Evolutionary conservation across 1,284 basidiomycete genomes (phyloP).

Genomic region (Moniliella sp.): DNA sequence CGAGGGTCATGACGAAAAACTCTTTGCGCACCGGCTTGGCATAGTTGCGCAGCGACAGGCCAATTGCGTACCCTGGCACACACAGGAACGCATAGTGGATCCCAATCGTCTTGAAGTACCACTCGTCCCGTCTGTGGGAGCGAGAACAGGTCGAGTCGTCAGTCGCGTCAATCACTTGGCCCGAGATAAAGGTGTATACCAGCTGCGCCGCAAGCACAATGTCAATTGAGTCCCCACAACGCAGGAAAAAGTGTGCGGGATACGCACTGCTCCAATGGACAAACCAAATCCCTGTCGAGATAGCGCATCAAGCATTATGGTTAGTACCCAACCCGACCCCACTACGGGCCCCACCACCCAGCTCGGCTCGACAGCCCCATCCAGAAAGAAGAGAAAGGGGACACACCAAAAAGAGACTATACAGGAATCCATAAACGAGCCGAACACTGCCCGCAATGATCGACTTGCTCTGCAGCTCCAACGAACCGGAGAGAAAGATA

Average conservation of each 20-base stretch:
- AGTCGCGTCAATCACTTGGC: conserved; percentile 6
- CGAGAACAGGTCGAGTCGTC: conserved; percentile 3
- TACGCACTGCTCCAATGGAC: no score
- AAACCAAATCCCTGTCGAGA: no score
- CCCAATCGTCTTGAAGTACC: conserved; percentile 37
- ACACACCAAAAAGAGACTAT: conserved; percentile 37
- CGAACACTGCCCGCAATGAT: conserved; percentile 44
- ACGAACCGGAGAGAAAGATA: conserved; percentile 44
- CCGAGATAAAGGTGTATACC: no score
- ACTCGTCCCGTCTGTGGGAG: conserved; percentile 5
- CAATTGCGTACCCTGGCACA: conserved; percentile 56
- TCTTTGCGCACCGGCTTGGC: conserved; percentile 49
- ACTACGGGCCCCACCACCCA: no score
- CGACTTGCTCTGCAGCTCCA: conserved; percentile 45
- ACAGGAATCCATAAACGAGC: conserved; percentile 55
- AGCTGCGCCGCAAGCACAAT: conserved; percentile 21
- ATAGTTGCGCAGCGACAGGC: conserved; percentile 55
- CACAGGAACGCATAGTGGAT: conserved; percentile 40
- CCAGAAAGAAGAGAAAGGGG: no score
- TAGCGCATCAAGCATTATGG: no score
- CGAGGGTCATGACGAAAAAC: conserved; percentile 45
- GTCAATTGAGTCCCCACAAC: conserved; percentile 15
- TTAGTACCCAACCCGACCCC: no score
- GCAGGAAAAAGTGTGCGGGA: no score
- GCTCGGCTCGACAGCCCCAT: no score